phyloP scores from a whole-genome alignment of 306 rosid species.

The Quercus bicolor region DNA sequence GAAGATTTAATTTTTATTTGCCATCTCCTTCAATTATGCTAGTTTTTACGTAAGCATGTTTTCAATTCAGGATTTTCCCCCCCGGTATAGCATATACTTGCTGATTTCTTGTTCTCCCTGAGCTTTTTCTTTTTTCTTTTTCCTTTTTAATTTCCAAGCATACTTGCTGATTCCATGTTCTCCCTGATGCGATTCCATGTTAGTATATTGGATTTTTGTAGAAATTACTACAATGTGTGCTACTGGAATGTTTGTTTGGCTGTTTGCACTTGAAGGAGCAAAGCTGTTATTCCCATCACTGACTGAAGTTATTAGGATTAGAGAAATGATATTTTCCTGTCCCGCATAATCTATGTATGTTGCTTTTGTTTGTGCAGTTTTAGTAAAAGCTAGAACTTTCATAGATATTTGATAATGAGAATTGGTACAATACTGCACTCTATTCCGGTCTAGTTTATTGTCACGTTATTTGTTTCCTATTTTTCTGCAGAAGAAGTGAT shows the following conservation, averaged over 20 bases:
- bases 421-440: neutral
- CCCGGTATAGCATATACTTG: no score
- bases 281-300: neutral
- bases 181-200: neutral
- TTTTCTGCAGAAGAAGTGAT: neutral
- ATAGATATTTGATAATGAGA: neutral
- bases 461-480: neutral
- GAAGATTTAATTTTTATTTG: no score
- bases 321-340: neutral
- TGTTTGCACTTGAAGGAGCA: slow-evolving; percentile 11
- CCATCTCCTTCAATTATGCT: no score
- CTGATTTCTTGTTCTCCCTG: no score
- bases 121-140: no score
- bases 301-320: neutral
- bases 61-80: no score
- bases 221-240: neutral
- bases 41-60: no score
- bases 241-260: neutral
- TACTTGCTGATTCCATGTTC: neutral
- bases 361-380: neutral
- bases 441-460: neutral
- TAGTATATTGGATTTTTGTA: neutral
- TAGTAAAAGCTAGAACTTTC: neutral
- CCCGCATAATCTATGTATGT: neutral
- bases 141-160: no score